phyloP scores from a whole-genome alignment of 768 basidiomycete species.

The Hortiboletus flavorubellus region DNA sequence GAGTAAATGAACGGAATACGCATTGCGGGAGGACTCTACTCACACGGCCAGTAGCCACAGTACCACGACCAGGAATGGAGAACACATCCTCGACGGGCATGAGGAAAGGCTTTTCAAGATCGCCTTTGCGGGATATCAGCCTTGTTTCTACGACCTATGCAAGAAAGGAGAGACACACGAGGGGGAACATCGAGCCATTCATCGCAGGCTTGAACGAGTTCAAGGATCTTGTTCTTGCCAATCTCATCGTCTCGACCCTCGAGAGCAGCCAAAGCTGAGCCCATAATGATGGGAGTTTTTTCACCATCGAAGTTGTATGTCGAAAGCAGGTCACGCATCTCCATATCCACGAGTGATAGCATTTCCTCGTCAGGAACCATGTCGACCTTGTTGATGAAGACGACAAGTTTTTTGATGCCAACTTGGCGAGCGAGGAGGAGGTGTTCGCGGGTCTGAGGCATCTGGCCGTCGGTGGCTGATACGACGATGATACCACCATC shows the following conservation, averaged over 20 bases:
- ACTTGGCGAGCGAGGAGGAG: slow-evolving; percentile 96
- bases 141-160: not conserved
- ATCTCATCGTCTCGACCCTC: slow-evolving; percentile 80
- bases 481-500: slow-evolving; percentile 96
- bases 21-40: slow-evolving; percentile 22
- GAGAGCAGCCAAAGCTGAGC: slow-evolving; percentile 92
- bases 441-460: slow-evolving; percentile 99
- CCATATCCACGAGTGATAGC: slow-evolving; percentile 99
- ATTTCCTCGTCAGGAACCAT: slow-evolving; percentile 96
- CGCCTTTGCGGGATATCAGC: slow-evolving; percentile 48
- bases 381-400: slow-evolving; percentile 99
- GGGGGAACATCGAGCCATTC: slow-evolving; percentile 91
- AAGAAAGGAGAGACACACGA: slow-evolving; percentile 49
- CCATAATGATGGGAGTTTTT: slow-evolving; percentile 96
- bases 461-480: slow-evolving; percentile 97
- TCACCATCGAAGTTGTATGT: slow-evolving; percentile 97
- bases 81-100: slow-evolving; percentile 96
- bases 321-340: slow-evolving; percentile 93
- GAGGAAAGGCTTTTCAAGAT: slow-evolving; percentile 97
- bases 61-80: slow-evolving; percentile 97
- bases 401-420: slow-evolving; percentile 94
- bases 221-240: slow-evolving; percentile 76
- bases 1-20: not conserved
- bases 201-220: slow-evolving; percentile 85
- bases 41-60: slow-evolving; percentile 93